Base-by-base conservation (phyloP, 345 rosid genomes). In the Passiflora organensis region DNA sequence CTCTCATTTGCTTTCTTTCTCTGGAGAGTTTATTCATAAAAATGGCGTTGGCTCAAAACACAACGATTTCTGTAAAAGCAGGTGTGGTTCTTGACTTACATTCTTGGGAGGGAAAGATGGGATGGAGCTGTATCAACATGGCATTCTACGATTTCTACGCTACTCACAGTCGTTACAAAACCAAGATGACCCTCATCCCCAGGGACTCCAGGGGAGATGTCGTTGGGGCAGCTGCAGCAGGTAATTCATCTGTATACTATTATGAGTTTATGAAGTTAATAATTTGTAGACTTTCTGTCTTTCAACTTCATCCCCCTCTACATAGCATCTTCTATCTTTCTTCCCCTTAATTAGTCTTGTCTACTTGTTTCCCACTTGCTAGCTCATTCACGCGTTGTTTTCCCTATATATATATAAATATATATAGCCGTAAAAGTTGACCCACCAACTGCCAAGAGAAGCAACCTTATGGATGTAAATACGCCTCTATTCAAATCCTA, bases 31-130 rank as follows among this genome's bases (percentile, higher is more conserved):
- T 48, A 15, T 22, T 8, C 14, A 38, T 20, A 17, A 11, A 36
- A 32, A 20, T 15, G 21, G 22, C 22, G 11, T 18, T 51, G 64
- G 49, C 68, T 1, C 46, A 56, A 37, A 66, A 56, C 51, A 20
- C 48, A 36, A 17, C 32, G 14, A 20, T 53, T 1, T 58, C 64
- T 32, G 82, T 82, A 28, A 63, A 63, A 1, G 78, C 81, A 1
- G 87, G 88, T 4, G 73, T 81, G 53, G 66, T 81, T 69, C 68
- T 85, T 2, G 81, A 83, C 49, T 20, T 67, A 10, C 76, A 78
- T 20, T 3, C 34, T 28, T 3, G 34, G 62, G 51, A 25, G 8
- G 71, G 51, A 2, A 58, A 61, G 54, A 22, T 64, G 20, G 61
- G 54, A 0, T 21, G 57, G 63, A 72, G 69, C 28, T 76, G 72